These are phyloP conservation scores for Tylopilus rubrobrunneus DNA, from an alignment of 768 basidiomycete genomes.

Conservation along the genomic window DNA sequence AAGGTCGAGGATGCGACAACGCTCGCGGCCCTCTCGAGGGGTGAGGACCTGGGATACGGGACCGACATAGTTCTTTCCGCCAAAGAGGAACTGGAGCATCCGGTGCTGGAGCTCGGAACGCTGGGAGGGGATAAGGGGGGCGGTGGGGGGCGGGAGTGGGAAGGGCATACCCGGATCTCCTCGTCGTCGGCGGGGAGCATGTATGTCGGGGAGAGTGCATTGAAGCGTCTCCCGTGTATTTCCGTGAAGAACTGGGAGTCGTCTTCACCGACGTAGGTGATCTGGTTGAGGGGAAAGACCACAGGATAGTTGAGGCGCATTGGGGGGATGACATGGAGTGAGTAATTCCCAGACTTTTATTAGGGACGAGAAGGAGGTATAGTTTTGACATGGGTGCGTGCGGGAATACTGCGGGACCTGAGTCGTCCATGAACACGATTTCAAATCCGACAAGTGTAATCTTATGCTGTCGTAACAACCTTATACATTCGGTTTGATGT, in stretches of 20 bases:
- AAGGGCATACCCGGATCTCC: conserved; percentile 50
- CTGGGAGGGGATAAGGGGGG: conserved; percentile 31
- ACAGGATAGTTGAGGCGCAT: conserved; percentile 32
- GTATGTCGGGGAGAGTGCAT: conserved; percentile 52
- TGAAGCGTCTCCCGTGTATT: conserved; percentile 51
- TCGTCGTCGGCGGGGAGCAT: conserved; percentile 65
- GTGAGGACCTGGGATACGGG: conserved; percentile 55
- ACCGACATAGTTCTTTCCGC: conserved; percentile 61
- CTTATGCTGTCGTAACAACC: conserved; percentile 29
- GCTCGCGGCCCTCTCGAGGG: conserved; percentile 30
- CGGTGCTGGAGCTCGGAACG: conserved; percentile 62
- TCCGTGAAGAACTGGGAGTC: conserved; percentile 51
- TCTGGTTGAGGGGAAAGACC: conserved; percentile 34
- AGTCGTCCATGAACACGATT: conserved; percentile 18
- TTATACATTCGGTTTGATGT: conserved; percentile 55
- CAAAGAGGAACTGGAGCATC: conserved; percentile 63
- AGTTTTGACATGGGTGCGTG: conserved; percentile 22
- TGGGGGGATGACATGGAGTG: conserved; percentile 23
- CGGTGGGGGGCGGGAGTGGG: neutral
- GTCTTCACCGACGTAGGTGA: conserved; percentile 40
- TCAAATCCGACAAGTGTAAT: conserved; percentile 31
- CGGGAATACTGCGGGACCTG: conserved; percentile 34
- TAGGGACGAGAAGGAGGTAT: conserved; percentile 31
- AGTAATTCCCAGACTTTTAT: conserved; percentile 27
- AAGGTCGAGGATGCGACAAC: conserved; percentile 54